phyloP scores from a whole-genome alignment of 495 filamentous ascomycete species.

The Cudoniella acicularis region DNA sequence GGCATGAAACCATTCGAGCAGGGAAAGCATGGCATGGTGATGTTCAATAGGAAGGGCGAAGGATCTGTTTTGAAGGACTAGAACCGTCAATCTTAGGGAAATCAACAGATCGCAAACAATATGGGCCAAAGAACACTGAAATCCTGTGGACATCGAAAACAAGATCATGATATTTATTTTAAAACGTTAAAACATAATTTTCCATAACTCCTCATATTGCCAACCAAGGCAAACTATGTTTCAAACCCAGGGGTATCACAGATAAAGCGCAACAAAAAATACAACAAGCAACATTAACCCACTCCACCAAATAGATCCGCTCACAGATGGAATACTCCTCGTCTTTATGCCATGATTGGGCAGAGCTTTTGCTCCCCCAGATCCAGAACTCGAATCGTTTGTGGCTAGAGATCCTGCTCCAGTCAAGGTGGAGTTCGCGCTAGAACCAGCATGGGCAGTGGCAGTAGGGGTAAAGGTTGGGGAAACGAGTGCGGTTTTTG shows the following conservation, averaged over 20 bases:
- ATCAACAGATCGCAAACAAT: too few relatives aligned
- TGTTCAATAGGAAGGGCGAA: constrained; percentile 23
- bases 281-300: background rate
- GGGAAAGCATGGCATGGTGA: constrained; percentile 20
- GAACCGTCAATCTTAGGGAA: too few relatives aligned
- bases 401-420: background rate
- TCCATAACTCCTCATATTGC: background rate
- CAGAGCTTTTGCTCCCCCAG: too few relatives aligned
- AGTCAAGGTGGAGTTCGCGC: too few relatives aligned
- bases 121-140: too few relatives aligned
- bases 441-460: background rate
- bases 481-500: background rate
- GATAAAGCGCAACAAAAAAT: background rate
- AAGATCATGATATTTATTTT: too few relatives aligned
- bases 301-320: background rate
- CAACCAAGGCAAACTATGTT: background rate
- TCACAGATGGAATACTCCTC: background rate
- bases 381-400: background rate
- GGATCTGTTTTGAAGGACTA: background rate
- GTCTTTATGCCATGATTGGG: too few relatives aligned
- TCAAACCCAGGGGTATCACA: background rate
- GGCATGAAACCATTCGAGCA: constrained; percentile 40
- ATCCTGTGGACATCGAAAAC: too few relatives aligned
- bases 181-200: background rate
- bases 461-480: background rate